Base-by-base conservation (phyloP, 306 rosid genomes). In the Pueraria montana region DNA sequence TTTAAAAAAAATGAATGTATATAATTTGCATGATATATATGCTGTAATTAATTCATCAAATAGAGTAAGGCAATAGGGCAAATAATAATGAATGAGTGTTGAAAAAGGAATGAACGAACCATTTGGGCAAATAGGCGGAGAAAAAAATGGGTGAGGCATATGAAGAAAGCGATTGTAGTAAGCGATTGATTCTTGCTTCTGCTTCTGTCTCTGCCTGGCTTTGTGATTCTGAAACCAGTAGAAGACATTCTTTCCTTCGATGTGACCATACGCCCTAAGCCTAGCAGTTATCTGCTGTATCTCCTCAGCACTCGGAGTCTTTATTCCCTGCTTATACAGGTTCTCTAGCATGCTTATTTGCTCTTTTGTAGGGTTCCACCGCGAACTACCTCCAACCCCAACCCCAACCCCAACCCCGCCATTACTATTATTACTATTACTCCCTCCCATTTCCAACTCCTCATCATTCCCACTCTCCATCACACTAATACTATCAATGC, bases 191-290 rank as follows among this genome's bases (percentile, higher is more conserved):
- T 93, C 93, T 59, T 93, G 99, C 87, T 96, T 96, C 77, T 92
- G 96, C 86, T 93, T 96, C 92, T 96, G 98, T 77, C 98, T 82
- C 32, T 91, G 94, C 66, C 99, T 84, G 0, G 99, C 99, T 61
- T 96, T 96, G 72, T 96, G 99, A 86, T 96, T 93, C 82, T 96
- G 99, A 86, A 96, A 96, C 99, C 99, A 96, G 71, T 96, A 96
- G 77, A 93, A 96, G 8, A 96, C 99, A 85, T 96, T 96, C 85
- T 96, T 96, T 4, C 97, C 99, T 84, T 96, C 98, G 65, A 96
- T 96, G 87, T 92, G 96, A 24, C 99, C 97, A 21, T 82, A 92
- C 38, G 46, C 84, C 55, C 79, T 91, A 0, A 96, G 87, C 85
- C 94, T 83, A 1, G 83, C 86, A 0, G 98, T 95, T 4, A 93